Conservation (phyloP, 2,329 filamentous ascomycete species). For the Sarocladium kiliense region DNA sequence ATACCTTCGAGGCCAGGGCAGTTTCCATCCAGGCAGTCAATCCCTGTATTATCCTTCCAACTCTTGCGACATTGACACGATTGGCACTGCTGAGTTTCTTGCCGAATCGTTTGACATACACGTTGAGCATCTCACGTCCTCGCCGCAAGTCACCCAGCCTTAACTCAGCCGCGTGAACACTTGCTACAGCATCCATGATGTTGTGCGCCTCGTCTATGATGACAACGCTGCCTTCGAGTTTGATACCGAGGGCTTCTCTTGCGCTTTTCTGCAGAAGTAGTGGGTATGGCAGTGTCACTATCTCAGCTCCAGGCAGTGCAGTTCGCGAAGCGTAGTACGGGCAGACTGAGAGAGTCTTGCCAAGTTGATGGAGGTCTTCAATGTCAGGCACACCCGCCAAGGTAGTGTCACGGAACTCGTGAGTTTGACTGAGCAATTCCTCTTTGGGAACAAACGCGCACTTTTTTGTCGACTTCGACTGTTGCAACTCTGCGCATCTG, state of each 20-base stretch:
- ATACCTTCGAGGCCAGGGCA: slow-evolving; percentile 43
- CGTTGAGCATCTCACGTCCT: slow-evolving; percentile 68
- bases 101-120: slow-evolving; percentile 83
- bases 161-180: slow-evolving; percentile 77
- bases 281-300: slow-evolving; percentile 89
- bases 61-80: slow-evolving; percentile 82
- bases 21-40: slow-evolving; percentile 63
- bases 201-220: slow-evolving; percentile 98
- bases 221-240: slow-evolving; percentile 81
- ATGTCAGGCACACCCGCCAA: slow-evolving; percentile 87
- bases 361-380: slow-evolving; percentile 77
- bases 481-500: slow-evolving; percentile 83
- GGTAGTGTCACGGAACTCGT: slow-evolving; percentile 79
- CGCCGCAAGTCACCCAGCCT: slow-evolving; percentile 66
- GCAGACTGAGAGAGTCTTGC: slow-evolving; percentile 75
- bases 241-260: slow-evolving; percentile 80
- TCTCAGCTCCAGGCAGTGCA: slow-evolving; percentile 77
- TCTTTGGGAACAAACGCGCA: slow-evolving; percentile 77
- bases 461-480: slow-evolving; percentile 52
- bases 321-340: slow-evolving; percentile 94
- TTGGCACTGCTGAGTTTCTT: slow-evolving; percentile 88
- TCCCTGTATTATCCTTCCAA: slow-evolving; percentile 77
- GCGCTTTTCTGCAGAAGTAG: slow-evolving; percentile 82
- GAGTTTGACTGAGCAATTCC: slow-evolving; percentile 64
- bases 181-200: slow-evolving; percentile 88